These are phyloP conservation scores for Boletus eberwhitei DNA, from an alignment of 768 basidiomycete genomes.

Conservation along the genomic window DNA sequence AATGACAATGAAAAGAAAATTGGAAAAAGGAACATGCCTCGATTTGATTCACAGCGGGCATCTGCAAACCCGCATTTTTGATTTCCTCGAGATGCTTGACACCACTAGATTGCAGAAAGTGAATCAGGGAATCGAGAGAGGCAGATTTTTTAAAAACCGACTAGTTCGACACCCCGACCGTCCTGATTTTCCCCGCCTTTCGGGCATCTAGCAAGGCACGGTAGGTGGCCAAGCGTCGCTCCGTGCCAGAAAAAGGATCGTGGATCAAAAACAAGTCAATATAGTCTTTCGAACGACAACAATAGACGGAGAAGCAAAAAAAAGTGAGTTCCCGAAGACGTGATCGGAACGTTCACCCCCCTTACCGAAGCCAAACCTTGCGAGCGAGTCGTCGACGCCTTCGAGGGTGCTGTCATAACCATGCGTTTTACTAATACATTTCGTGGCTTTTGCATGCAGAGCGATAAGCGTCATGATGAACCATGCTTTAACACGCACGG, in stretches of 20 bases:
- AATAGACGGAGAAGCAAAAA: neutral
- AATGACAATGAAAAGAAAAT: neutral
- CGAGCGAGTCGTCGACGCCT: conserved; percentile 60
- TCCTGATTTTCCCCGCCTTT: conserved; percentile 60
- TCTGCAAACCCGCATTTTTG: conserved; percentile 52
- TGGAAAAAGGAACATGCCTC: conserved; percentile 47
- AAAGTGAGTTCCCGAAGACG: conserved; percentile 7
- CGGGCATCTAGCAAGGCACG: conserved; percentile 64
- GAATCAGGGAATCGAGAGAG: neutral
- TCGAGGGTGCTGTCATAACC: conserved; percentile 60
- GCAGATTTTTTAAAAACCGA: conserved; percentile 33
- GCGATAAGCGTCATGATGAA: conserved; percentile 1
- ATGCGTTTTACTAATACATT: conserved; percentile 53
- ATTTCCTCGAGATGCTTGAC: conserved; percentile 77
- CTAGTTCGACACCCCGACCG: conserved; percentile 86
- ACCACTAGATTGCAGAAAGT: conserved; percentile 40
- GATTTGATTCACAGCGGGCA: conserved; percentile 78
- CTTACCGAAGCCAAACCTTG: conserved; percentile 55
- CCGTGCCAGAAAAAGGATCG: conserved; percentile 60
- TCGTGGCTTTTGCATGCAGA: conserved; percentile 50
- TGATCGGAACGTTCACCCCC: conserved; percentile 13
- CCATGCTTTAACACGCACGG: neutral
- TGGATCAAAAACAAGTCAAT: conserved; percentile 80
- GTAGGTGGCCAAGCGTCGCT: conserved; percentile 67
- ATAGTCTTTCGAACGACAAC: conserved; percentile 39